Conservation (phyloP, 2,329 filamentous ascomycete species). For the Phoma sp. region DNA sequence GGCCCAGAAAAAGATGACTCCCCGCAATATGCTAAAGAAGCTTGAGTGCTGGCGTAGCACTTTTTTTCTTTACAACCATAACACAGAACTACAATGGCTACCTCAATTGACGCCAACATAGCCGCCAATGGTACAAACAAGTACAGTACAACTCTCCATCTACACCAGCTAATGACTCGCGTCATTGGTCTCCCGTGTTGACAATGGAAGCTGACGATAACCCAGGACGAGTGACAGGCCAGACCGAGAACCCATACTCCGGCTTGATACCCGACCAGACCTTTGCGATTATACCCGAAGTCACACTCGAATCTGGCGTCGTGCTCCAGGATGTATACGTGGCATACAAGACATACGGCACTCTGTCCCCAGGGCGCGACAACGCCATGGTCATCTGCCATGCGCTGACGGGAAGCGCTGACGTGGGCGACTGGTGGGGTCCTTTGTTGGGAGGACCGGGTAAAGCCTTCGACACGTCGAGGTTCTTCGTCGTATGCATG, state of each 20-base stretch:
- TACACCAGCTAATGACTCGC: not conserved
- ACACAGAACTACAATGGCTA: conserved; percentile 24
- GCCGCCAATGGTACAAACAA: conserved; percentile 31
- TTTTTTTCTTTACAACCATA: conserved; percentile 13
- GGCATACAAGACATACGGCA: conserved; percentile 68
- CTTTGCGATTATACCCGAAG: conserved; percentile 84
- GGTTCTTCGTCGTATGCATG: conserved; percentile 86
- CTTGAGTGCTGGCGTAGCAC: conserved; percentile 16
- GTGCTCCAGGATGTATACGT: conserved; percentile 76
- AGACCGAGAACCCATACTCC: conserved; percentile 92
- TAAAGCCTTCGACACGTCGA: conserved; percentile 78
- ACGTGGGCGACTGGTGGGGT: conserved; percentile 89
- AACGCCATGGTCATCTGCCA: conserved; percentile 78
- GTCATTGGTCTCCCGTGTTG: too few species aligned
- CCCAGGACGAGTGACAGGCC: conserved; percentile 54
- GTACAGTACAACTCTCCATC: conserved; percentile 28
- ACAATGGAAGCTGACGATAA: conserved; percentile 21
- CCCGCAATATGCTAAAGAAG: conserved; percentile 29
- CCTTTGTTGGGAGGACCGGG: conserved; percentile 79
- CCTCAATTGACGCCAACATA: conserved; percentile 11
- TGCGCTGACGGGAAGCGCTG: conserved; percentile 82
- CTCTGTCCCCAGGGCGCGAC: conserved; percentile 61
- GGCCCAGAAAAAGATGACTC: conserved; percentile 31
- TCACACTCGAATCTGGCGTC: conserved; percentile 91
- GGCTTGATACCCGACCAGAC: conserved; percentile 85